phyloP scores from a whole-genome alignment of 495 filamentous ascomycete species.

The Aeminium ludgeri region DNA sequence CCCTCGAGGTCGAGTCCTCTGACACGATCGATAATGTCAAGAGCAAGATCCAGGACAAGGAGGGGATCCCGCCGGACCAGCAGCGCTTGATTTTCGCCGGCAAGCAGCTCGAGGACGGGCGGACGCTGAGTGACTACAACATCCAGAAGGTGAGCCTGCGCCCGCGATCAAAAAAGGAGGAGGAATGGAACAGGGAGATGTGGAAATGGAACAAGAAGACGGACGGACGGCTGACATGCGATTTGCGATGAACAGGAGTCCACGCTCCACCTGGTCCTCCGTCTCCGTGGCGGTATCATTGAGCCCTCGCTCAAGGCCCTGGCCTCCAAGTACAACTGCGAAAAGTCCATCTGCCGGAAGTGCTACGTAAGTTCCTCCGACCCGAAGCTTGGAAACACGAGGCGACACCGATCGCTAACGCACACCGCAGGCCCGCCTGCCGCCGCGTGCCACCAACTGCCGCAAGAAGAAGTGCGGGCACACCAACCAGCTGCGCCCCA shows the following conservation, averaged over 20 bases:
- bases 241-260: constrained; percentile 54
- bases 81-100: constrained; percentile 99
- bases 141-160: constrained; percentile 75
- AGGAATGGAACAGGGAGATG: not conserved
- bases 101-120: constrained; percentile 99
- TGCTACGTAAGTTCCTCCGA: constrained; percentile 59
- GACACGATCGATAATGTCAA: constrained; percentile 58
- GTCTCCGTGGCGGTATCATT: constrained; percentile 98
- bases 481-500: constrained; percentile 98
- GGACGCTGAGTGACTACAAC: constrained; percentile 97
- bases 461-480: constrained; percentile 99
- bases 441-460: constrained; percentile 98
- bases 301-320: constrained; percentile 98
- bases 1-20: constrained; percentile 76
- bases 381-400: not conserved
- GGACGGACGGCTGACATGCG: constrained; percentile 15
- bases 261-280: constrained; percentile 96
- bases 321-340: constrained; percentile 98
- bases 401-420: not conserved
- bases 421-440: constrained; percentile 61
- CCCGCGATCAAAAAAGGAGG: not conserved
- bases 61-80: constrained; percentile 97
- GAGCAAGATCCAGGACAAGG: constrained; percentile 79
- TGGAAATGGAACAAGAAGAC: not conserved
- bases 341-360: constrained; percentile 99